Percentiles rank a stretch among this genome's conserved stretches.
Evolutionary conservation across 108 stramenopile species (phyloP).

Genomic region (Seminavis robusta): DNA sequence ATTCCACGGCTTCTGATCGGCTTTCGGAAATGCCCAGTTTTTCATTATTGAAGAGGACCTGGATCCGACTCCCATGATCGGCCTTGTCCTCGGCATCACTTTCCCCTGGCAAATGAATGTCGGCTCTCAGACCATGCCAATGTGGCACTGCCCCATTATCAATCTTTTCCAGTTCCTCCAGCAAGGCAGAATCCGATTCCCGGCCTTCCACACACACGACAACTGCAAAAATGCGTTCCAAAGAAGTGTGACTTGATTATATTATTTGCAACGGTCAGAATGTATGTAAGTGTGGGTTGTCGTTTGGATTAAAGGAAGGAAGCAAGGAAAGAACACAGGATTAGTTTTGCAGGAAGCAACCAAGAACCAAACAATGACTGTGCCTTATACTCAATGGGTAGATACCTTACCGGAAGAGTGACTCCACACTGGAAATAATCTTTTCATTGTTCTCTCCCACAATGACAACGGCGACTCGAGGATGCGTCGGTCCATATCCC

Average conservation of each 20-base stretch:
- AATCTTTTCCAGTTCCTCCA: slow-evolving; percentile 24
- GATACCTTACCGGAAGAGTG: slow-evolving; percentile 26
- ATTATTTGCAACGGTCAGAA: background rate
- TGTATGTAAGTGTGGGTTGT: background rate
- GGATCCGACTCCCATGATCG: slow-evolving; percentile 56
- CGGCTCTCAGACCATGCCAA: slow-evolving; percentile 43
- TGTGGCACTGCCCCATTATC: slow-evolving; percentile 49
- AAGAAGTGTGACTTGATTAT: no score
- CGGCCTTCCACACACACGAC: slow-evolving; percentile 55
- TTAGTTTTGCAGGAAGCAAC: background rate
- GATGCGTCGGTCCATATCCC: slow-evolving; percentile 78
- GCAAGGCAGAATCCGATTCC: slow-evolving; percentile 3
- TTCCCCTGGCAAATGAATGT: slow-evolving; percentile 22
- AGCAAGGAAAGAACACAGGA: no score
- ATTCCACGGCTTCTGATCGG: slow-evolving; percentile 53
- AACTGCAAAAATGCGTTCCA: slow-evolving; percentile 72
- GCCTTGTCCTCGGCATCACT: slow-evolving; percentile 21
- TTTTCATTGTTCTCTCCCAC: slow-evolving; percentile 27
- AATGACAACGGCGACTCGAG: slow-evolving; percentile 64
- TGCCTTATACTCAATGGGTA: background rate
- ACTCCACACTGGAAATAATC: slow-evolving; percentile 31
- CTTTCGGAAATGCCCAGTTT: slow-evolving; percentile 43
- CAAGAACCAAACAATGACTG: background rate
- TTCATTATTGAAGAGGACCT: slow-evolving; percentile 44
- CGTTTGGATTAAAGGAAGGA: no score